These are phyloP conservation scores for Daldinia eschscholtzii DNA, from an alignment of 2,329 filamentous ascomycete species.

Conservation along the genomic window DNA sequence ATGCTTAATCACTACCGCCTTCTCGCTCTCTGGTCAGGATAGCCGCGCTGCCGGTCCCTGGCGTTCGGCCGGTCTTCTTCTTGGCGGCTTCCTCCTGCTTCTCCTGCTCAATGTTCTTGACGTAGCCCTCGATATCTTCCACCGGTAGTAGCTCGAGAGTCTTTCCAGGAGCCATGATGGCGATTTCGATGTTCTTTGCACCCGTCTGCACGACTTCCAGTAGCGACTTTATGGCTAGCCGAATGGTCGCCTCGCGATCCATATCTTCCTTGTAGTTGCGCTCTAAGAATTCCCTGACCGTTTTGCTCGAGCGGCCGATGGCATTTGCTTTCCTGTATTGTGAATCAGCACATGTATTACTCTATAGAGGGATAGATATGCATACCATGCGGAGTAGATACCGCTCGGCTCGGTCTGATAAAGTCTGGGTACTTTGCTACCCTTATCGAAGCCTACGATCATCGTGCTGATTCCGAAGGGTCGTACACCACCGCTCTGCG, in stretches of 20 bases:
- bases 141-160: constrained; percentile 91
- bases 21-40: constrained; percentile 76
- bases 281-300: constrained; percentile 97
- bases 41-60: constrained; percentile 77
- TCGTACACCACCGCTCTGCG: constrained; percentile 96
- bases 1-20: constrained; percentile 49
- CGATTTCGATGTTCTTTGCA: constrained; percentile 99
- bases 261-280: constrained; percentile 99
- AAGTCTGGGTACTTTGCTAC: constrained; percentile 86
- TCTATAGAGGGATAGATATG: constrained; percentile 24
- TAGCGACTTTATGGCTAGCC: constrained; percentile 97
- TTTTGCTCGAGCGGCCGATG: constrained; percentile 98
- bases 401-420: constrained; percentile 99
- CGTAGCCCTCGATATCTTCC: constrained; percentile 96
- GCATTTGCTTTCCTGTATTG: constrained; percentile 93
- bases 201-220: constrained; percentile 98
- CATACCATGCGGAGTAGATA: constrained; percentile 98
- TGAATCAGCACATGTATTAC: constrained; percentile 26
- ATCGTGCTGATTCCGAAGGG: constrained; percentile 99
- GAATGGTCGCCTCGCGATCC: constrained; percentile 95
- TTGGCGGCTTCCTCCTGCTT: constrained; percentile 98
- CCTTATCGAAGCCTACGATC: constrained; percentile 98
- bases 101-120: constrained; percentile 99
- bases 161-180: constrained; percentile 95
- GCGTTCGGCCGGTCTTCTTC: constrained; percentile 87